These are phyloP conservation scores for Yamadazyma atmosphaerica DNA, from an alignment of 1,139 yeast genomes.

Conservation along the genomic window DNA sequence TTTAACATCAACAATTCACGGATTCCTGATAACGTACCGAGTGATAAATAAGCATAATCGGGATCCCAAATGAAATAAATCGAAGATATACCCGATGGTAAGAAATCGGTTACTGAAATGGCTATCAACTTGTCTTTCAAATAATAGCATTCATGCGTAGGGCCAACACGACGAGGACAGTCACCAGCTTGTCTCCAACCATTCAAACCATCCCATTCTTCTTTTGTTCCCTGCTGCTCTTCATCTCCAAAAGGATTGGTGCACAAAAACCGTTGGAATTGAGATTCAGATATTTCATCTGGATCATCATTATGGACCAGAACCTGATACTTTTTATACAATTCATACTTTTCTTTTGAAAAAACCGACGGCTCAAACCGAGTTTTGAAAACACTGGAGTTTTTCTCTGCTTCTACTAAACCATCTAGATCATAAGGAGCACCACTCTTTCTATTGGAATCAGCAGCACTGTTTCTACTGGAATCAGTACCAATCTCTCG, in stretches of 20 bases:
- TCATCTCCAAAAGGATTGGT: slow-evolving; percentile 52
- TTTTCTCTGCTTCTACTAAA: slow-evolving; percentile 23
- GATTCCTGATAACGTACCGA: slow-evolving; percentile 79
- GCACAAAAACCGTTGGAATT: slow-evolving; percentile 70
- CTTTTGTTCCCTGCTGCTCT: slow-evolving; percentile 25
- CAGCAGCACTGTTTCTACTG: too few species aligned
- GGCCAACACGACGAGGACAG: slow-evolving; percentile 33
- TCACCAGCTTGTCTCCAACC: slow-evolving; percentile 30
- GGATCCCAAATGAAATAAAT: slow-evolving; percentile 93
- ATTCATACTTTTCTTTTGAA: slow-evolving; percentile 59
- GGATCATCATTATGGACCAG: slow-evolving; percentile 64
- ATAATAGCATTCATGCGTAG: slow-evolving; percentile 79
- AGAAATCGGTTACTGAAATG: slow-evolving; percentile 71
- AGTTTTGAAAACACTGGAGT: slow-evolving; percentile 44
- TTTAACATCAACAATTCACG: slow-evolving; percentile 63
- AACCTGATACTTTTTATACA: slow-evolving; percentile 71
- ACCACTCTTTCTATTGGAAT: too few species aligned
- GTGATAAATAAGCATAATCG: slow-evolving; percentile 63
- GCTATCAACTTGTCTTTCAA: slow-evolving; percentile 66
- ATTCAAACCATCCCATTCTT: slow-evolving; percentile 31
- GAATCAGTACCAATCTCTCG: slow-evolving; percentile 34
- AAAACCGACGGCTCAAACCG: slow-evolving; percentile 54
- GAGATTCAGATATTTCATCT: slow-evolving; percentile 39
- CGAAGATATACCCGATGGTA: slow-evolving; percentile 78
- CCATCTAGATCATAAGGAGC: slow-evolving; percentile 17